phyloP scores from a whole-genome alignment of 2,329 filamentous ascomycete species.

The Allantophomopsis cytisporea region DNA sequence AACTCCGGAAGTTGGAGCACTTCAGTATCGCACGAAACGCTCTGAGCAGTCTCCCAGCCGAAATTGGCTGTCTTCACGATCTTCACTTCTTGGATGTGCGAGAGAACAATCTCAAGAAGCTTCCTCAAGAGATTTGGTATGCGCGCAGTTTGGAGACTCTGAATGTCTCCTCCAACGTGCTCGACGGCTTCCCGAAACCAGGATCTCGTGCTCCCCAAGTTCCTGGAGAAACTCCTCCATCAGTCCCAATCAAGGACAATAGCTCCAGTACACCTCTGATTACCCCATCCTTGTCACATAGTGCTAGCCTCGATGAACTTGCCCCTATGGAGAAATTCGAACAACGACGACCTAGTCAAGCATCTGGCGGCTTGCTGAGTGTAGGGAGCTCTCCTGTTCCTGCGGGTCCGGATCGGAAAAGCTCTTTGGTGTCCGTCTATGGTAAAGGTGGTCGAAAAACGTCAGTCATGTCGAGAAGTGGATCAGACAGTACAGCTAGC shows the following conservation, averaged over 20 bases:
- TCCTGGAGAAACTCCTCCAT: slow-evolving; percentile 31
- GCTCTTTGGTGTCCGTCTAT: slow-evolving; percentile 70
- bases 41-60: slow-evolving; percentile 67
- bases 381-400: slow-evolving; percentile 60
- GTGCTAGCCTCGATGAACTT: slow-evolving; percentile 68
- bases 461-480: slow-evolving; percentile 61
- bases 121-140: slow-evolving; percentile 94
- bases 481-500: slow-evolving; percentile 32
- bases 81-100: slow-evolving; percentile 77
- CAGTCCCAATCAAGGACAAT: slow-evolving; percentile 2
- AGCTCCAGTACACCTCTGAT: slow-evolving; percentile 7
- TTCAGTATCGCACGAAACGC: slow-evolving; percentile 92
- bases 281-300: slow-evolving; percentile 30
- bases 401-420: slow-evolving; percentile 53
- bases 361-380: slow-evolving; percentile 62
- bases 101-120: slow-evolving; percentile 80
- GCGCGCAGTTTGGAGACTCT: slow-evolving; percentile 80
- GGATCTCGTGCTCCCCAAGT: slow-evolving; percentile 53
- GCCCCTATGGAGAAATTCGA: slow-evolving; percentile 48
- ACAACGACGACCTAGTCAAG: slow-evolving; percentile 68
- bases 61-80: slow-evolving; percentile 79
- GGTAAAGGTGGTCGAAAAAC: slow-evolving; percentile 73
- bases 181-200: slow-evolving; percentile 83
- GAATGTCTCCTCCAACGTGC: slow-evolving; percentile 89
- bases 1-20: slow-evolving; percentile 70